These are phyloP conservation scores for Aspergillus brasiliensis DNA, from an alignment of 2,329 filamentous ascomycete species.

Conservation along the genomic window DNA sequence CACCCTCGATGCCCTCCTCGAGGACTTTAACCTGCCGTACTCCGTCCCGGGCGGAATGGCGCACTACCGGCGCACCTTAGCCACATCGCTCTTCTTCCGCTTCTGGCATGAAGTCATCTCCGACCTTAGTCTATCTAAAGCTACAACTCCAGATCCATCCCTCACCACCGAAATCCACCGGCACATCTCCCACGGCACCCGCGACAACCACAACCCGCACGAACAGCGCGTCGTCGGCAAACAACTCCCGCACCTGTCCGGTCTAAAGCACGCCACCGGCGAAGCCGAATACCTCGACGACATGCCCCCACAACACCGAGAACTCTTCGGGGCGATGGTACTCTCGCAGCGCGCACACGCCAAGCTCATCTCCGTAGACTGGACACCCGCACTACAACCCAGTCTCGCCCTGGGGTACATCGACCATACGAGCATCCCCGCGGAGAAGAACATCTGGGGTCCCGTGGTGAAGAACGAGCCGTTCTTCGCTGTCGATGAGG, in stretches of 20 bases:
- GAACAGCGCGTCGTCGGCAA: slow-evolving; percentile 77
- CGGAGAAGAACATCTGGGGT: slow-evolving; percentile 78
- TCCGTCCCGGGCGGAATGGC: slow-evolving; percentile 89
- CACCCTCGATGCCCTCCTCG: slow-evolving; percentile 73
- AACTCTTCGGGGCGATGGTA: slow-evolving; percentile 78
- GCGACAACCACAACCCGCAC: slow-evolving; percentile 68
- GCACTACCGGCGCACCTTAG: slow-evolving; percentile 79
- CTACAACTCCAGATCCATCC: slow-evolving; percentile 60
- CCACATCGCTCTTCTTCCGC: slow-evolving; percentile 86
- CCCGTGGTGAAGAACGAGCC: slow-evolving; percentile 65
- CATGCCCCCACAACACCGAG: slow-evolving; percentile 75
- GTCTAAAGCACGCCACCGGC: slow-evolving; percentile 82
- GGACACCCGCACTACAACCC: slow-evolving; percentile 69
- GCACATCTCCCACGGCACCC: slow-evolving; percentile 71
- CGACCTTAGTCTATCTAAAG: slow-evolving; percentile 55
- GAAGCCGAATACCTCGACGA: slow-evolving; percentile 91
- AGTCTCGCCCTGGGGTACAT: slow-evolving; percentile 77
- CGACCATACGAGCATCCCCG: slow-evolving; percentile 73
- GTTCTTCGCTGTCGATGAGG: slow-evolving; percentile 81
- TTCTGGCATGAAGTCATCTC: slow-evolving; percentile 82
- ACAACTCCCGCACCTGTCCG: slow-evolving; percentile 76
- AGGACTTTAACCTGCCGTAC: slow-evolving; percentile 80
- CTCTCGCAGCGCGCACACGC: slow-evolving; percentile 80
- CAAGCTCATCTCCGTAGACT: slow-evolving; percentile 74
- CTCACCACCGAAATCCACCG: slow-evolving; percentile 76